phyloP scores from a whole-genome alignment of 768 basidiomycete species.

The Suillus sp. region DNA sequence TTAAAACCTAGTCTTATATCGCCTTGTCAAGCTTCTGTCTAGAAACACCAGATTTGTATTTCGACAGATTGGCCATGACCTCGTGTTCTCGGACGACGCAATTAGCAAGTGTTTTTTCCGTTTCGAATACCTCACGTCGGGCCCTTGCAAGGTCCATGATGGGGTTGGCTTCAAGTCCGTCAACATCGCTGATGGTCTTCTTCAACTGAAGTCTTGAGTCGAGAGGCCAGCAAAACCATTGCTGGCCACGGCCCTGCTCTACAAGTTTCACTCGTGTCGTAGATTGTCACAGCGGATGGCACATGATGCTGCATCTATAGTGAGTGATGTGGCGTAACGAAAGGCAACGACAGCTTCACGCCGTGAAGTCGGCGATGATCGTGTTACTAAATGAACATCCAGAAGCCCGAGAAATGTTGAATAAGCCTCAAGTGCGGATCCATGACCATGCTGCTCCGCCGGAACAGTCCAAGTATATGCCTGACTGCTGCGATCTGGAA shows the following conservation, averaged over 20 bases:
- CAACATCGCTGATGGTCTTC: not conserved
- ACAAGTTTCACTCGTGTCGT: too few species aligned
- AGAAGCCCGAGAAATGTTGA: too few species aligned
- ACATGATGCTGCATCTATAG: constrained; percentile 13
- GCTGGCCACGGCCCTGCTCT: too few species aligned
- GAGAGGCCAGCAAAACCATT: too few species aligned
- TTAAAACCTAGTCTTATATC: not conserved
- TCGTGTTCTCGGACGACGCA: not conserved
- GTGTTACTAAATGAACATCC: too few species aligned
- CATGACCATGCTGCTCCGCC: too few species aligned
- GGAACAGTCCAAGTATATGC: too few species aligned
- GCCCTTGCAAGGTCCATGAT: constrained; percentile 2
- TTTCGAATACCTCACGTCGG: not conserved
- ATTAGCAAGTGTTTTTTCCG: not conserved
- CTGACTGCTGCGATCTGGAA: not conserved
- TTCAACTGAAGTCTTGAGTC: too few species aligned
- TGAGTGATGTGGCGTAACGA: not conserved
- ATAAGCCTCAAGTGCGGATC: too few species aligned
- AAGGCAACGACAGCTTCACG: not conserved
- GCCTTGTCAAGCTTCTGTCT: not conserved
- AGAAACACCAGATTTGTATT: not conserved
- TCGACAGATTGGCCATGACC: not conserved
- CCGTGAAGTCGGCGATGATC: constrained; percentile 1
- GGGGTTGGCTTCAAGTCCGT: not conserved
- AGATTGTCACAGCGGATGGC: too few species aligned